Evolutionary conservation across 148 eudicot species (phyloP).

Genomic region (Camellia sinensis): DNA sequence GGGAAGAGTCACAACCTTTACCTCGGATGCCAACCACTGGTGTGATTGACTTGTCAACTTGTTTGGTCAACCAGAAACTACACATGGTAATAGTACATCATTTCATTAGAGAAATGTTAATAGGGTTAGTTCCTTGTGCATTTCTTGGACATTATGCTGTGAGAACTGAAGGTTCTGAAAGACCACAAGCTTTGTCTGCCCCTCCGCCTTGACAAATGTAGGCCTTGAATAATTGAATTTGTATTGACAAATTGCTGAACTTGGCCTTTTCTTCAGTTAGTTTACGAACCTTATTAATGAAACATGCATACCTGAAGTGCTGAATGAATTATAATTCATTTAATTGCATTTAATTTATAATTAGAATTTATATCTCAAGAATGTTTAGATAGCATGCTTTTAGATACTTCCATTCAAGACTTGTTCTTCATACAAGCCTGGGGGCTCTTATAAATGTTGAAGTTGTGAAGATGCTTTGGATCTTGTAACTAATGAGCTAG

Average conservation of each 20-base stretch:
- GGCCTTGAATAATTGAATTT: not conserved
- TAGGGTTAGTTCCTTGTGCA: slow-evolving; percentile 10
- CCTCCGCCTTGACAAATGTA: not conserved
- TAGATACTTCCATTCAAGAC: not conserved
- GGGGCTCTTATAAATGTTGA: not conserved
- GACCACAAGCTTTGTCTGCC: not conserved
- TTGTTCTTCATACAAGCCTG: not conserved
- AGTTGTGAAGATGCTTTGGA: not conserved
- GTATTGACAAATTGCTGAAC: too few relatives aligned
- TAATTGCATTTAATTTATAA: not conserved
- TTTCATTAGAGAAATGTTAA: not conserved
- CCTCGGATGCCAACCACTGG: slow-evolving; percentile 67
- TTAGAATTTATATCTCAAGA: not conserved
- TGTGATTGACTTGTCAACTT: slow-evolving; percentile 74
- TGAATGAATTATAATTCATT: not conserved
- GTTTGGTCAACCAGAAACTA: slow-evolving; percentile 88
- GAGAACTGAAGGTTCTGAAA: slow-evolving; percentile 5
- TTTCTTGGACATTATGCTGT: slow-evolving; percentile 5
- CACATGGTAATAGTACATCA: slow-evolving; percentile 66
- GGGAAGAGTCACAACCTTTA: slow-evolving; percentile 96
- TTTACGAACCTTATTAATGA: too few relatives aligned
- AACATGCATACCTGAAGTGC: too few relatives aligned
- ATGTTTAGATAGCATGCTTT: not conserved
- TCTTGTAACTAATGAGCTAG: not conserved
- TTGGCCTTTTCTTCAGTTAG: too few relatives aligned